Base-by-base conservation (phyloP, 225 moss, liverwort and hornwort genomes). In the Marchantia polymorpha region DNA sequence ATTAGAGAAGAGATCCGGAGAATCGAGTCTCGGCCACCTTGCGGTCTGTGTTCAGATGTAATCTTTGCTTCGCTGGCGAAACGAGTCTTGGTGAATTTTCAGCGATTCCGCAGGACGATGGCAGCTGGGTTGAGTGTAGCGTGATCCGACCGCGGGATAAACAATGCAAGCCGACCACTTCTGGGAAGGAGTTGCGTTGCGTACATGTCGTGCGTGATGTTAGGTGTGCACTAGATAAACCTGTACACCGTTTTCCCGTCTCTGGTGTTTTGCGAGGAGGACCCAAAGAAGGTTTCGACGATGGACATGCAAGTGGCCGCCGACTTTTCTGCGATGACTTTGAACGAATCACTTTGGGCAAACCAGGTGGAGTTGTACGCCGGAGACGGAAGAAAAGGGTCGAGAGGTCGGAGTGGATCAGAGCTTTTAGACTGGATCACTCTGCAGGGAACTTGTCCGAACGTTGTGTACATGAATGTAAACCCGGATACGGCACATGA, bases 361-460 rank as follows among this genome's bases (percentile, higher is more conserved):
- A 46, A 27, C 31, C 49, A 55, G 74, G 64, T 84, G 51, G 81
- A 84, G 84, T 69, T 84, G 77, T 74, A 81, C 52, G 73, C 66
- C 26, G 81, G 73, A 8, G 25, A 74, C 29, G 69, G 61, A 46
- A 74, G 69, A 69, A 74, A 81, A 74, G 74, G 74, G 14, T 52
- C 69, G 54, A 78, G 53, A 19, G 59, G 25, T 26, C 66, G 67
- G 27, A 39, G 67, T 9, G 58, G 76, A 8, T 58, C 69, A 30
- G 59, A 64, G 39, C 3, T 59, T 30, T 15, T 73, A 25, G 23
- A 12, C 20, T 77, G 76, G 80, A 73, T 59, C n/a, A 72, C 56
- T 66, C 73, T 83, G 13, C 22, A 73, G 31, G 60, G 54, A 68
- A 80, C 72, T 31, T 86, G 85, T 59, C 48, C 73, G 46, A 66